Conservation (phyloP, 192 early-diverging fungal genomes). For the Coemansia sp. region DNA sequence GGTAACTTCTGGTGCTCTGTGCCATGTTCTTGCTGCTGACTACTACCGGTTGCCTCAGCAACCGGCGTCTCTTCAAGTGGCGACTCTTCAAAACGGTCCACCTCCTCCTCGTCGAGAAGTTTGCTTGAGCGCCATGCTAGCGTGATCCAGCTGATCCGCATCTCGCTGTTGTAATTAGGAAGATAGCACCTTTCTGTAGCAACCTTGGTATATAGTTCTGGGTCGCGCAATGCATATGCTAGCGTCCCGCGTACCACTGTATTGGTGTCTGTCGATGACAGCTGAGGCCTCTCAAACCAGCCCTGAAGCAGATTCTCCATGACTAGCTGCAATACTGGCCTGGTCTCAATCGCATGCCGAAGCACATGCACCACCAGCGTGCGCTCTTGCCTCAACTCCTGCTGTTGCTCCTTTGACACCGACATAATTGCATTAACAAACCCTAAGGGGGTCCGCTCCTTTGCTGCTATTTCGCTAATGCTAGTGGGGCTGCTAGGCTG, state of each 20-base stretch:
- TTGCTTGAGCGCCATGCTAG: constrained; percentile 51
- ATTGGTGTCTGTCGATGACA: constrained; percentile 64
- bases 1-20: not conserved
- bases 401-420: constrained; percentile 57
- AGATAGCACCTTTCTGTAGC: constrained; percentile 64
- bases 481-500: constrained; percentile 17
- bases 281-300: constrained; percentile 73
- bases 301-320: constrained; percentile 76
- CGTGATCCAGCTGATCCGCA: constrained; percentile 62
- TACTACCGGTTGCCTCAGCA: not conserved
- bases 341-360: constrained; percentile 81
- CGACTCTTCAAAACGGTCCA: constrained; percentile 33
- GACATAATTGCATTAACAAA: constrained; percentile 62
- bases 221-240: constrained; percentile 61
- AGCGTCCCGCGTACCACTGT: constrained; percentile 66
- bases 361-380: constrained; percentile 82
- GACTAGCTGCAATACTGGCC: constrained; percentile 57
- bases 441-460: constrained; percentile 38
- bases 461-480: constrained; percentile 17
- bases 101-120: constrained; percentile 46
- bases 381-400: constrained; percentile 74
- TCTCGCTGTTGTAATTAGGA: constrained; percentile 63
- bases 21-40: constrained; percentile 7
- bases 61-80: constrained; percentile 9
- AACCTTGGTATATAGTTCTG: constrained; percentile 66